Base-by-base conservation (phyloP, 805 yeast species). In the Candida ascalaphidarum region DNA sequence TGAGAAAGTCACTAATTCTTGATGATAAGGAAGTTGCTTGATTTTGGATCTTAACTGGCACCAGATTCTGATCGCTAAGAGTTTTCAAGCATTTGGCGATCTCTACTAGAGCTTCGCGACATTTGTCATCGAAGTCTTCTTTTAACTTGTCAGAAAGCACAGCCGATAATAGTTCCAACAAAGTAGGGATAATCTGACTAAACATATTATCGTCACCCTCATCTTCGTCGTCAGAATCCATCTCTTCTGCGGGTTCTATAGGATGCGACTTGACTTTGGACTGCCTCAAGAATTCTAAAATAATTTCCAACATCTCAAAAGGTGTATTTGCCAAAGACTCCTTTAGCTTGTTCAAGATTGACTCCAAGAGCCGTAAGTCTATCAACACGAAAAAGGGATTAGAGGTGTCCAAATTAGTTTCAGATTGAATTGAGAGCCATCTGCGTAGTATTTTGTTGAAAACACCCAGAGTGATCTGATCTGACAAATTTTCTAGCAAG, bases 331-430 rank as follows among this genome's bases (percentile, higher is more conserved):
- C 65, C 16, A 80, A 45, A 25, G 62, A 63, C 7, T 75, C 72
- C 34, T 72, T 79, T 43, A 79, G 76, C 11, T 62, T 59, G 4
- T 67, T 66, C 14, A 77, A 72, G 19, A 83, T 53, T 18, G 56
- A 51, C 44, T 85, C 92, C 28, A 88, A 50, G 8, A 84, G 44
- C 34, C 78, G 70, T 33, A 84, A 55, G 43, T 81, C 79, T 5
- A 74, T 54, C 21, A 82, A 54, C 30, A 71, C 60, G 6, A 65
- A 39, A 29, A 73, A 66, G n/a, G 83, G 79, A 34, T 68, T 17
- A 17, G 18, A 17, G 18, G 6, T 8, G 8, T 17, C 18, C 18
- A 17, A 17, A 8, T 6, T 17, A 6, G 35, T 30, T 14, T 27
- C 43, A 21, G 3, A 31, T 25, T 21, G 22, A 2, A 22, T 28